These are phyloP conservation scores for Alternaria gaisen DNA, from an alignment of 2,329 filamentous ascomycete species.

Conservation along the genomic window DNA sequence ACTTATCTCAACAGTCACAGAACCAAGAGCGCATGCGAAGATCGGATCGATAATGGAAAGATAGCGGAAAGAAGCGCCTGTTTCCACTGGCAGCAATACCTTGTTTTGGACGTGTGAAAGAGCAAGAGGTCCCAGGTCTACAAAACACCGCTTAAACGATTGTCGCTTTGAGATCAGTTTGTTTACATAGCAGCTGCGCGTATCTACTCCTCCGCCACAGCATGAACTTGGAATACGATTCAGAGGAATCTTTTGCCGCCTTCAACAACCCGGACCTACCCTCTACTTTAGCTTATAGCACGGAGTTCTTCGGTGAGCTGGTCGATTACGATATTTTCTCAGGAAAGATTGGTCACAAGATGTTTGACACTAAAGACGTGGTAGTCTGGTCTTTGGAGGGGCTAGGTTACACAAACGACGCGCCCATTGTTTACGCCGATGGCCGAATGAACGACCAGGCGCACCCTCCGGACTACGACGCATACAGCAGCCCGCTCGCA, in stretches of 20 bases:
- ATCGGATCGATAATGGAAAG: neutral
- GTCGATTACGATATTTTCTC: neutral
- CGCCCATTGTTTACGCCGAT: constrained; percentile 5
- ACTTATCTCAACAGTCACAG: neutral
- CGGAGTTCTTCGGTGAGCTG: neutral
- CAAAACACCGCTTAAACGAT: constrained; percentile 19
- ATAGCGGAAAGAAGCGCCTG: neutral
- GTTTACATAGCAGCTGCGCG: neutral
- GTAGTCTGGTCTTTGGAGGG: constrained; percentile 7
- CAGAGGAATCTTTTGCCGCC: neutral
- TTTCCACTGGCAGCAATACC: neutral
- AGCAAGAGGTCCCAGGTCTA: neutral
- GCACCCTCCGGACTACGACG: constrained; percentile 19
- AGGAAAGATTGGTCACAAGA: neutral
- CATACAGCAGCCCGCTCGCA: constrained; percentile 1
- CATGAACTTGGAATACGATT: neutral
- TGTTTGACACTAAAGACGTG: neutral
- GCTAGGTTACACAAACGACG: constrained; percentile 7
- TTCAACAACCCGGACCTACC: neutral
- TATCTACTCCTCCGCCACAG: neutral
- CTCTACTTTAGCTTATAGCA: neutral
- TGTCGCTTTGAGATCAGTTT: constrained; percentile 1
- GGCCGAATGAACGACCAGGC: constrained; percentile 14
- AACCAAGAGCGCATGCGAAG: neutral
- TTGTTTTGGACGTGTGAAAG: neutral